These are phyloP conservation scores for Rugosomyces carneus DNA, from an alignment of 1,284 basidiomycete genomes.

Conservation along the genomic window DNA sequence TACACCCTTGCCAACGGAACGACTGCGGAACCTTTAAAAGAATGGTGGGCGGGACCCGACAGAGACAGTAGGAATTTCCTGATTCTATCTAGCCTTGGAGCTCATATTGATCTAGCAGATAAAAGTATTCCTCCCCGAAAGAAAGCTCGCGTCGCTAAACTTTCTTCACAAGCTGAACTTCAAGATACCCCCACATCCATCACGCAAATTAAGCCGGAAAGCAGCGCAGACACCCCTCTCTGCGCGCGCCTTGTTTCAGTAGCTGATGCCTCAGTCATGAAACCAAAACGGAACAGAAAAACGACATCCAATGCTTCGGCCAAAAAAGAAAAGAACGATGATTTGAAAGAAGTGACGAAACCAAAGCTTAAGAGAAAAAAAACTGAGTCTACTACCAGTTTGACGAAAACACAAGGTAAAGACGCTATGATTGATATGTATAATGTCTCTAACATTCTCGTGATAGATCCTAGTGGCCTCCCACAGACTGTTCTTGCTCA, in stretches of 20 bases:
- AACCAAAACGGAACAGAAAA: constrained; percentile 14
- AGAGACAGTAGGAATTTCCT: neutral
- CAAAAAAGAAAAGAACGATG: neutral
- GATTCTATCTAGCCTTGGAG: neutral
- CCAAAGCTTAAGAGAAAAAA: constrained; percentile 7
- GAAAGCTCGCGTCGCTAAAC: constrained; percentile 1
- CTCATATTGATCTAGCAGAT: neutral
- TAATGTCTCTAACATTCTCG: neutral
- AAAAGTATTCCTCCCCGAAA: constrained; percentile 2
- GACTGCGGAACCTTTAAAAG: constrained; percentile 27
- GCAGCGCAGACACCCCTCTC: neutral
- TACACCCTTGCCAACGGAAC: constrained; percentile 37
- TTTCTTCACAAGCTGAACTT: neutral
- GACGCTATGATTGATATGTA: neutral
- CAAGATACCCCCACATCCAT: neutral
- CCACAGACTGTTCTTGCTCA: constrained; percentile 56
- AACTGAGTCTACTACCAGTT: neutral
- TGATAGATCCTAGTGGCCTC: constrained; percentile 15
- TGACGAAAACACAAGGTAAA: constrained; percentile 3
- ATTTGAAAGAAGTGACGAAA: neutral
- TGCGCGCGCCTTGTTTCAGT: neutral
- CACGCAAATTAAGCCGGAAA: neutral
- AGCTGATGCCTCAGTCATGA: neutral
- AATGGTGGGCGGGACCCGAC: constrained; percentile 20
- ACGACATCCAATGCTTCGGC: neutral